These are phyloP conservation scores for Cladosporium sp. DNA, from an alignment of 2,329 filamentous ascomycete species.

Conservation along the genomic window DNA sequence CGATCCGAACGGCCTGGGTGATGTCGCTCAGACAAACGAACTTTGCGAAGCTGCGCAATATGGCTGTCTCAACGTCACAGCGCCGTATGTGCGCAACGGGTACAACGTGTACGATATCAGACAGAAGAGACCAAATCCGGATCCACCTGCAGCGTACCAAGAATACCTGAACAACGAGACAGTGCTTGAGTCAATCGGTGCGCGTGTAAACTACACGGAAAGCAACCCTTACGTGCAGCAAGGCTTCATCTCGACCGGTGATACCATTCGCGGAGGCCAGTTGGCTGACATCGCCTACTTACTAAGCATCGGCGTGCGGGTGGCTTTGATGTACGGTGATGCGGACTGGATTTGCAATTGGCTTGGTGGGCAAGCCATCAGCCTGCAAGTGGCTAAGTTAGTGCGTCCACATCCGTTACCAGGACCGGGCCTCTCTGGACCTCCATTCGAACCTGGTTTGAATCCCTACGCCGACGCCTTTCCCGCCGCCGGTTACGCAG, in stretches of 20 bases:
- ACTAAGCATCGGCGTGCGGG: constrained; percentile 48
- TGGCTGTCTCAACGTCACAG: constrained; percentile 29
- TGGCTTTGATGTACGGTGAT: constrained; percentile 71
- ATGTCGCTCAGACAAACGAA: constrained; percentile 35
- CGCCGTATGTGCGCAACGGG: constrained; percentile 23
- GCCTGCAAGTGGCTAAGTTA: constrained; percentile 53
- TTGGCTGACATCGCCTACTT: constrained; percentile 45
- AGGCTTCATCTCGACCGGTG: constrained; percentile 48
- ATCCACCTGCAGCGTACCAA: constrained; percentile 49
- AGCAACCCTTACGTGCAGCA: constrained; percentile 40
- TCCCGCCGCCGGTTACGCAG: constrained; percentile 67
- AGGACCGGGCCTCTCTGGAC: not conserved
- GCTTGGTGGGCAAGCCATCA: constrained; percentile 74
- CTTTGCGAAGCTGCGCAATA: constrained; percentile 27
- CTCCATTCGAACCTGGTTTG: constrained; percentile 23
- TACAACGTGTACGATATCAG: constrained; percentile 55
- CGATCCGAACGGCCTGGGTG: constrained; percentile 40
- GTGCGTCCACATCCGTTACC: constrained; percentile 21
- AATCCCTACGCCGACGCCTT: constrained; percentile 56
- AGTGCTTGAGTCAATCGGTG: constrained; percentile 52
- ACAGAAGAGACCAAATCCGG: constrained; percentile 55
- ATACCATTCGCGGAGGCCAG: constrained; percentile 44
- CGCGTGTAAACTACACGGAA: constrained; percentile 53
- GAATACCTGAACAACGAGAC: constrained; percentile 53
- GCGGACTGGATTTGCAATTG: constrained; percentile 58